Percentiles rank a stretch among this genome's conserved stretches.
Evolutionary conservation across 768 basidiomycete species (phyloP).

Genomic region (Boletus speciosus): DNA sequence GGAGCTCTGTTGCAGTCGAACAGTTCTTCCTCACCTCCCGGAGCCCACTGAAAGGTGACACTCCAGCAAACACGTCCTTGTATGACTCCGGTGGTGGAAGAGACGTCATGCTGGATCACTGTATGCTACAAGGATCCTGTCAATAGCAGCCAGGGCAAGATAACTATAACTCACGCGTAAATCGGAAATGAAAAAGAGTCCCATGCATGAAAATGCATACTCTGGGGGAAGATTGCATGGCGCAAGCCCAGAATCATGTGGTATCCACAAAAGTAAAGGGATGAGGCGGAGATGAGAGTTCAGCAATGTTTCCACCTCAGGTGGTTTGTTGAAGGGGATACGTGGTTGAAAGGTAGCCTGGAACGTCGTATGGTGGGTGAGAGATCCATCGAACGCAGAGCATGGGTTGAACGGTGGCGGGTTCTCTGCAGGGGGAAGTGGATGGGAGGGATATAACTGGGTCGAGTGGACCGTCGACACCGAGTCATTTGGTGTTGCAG

Average conservation of each 20-base stretch:
- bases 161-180: conserved; percentile 33
- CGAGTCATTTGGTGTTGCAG: not conserved
- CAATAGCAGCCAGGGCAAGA: not conserved
- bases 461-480: not conserved
- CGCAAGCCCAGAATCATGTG: conserved; percentile 31
- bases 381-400: not conserved
- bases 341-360: not conserved
- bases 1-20: conserved; percentile 3
- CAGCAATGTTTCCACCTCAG: conserved; percentile 42
- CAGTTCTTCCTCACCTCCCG: conserved; percentile 45
- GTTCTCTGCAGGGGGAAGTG: not conserved
- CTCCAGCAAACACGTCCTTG: conserved; percentile 43
- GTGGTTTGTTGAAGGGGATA: conserved; percentile 34
- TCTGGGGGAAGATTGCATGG: conserved; percentile 31
- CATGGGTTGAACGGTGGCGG: not conserved
- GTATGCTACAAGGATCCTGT: conserved; percentile 15
- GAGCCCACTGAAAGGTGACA: conserved; percentile 46
- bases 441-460: not conserved
- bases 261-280: conserved; percentile 42
- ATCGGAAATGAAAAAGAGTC: conserved; percentile 43
- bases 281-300: conserved; percentile 36
- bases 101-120: not conserved
- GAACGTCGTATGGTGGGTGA: not conserved
- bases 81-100: conserved; percentile 1
- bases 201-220: conserved; percentile 42